phyloP scores from a whole-genome alignment of 306 rosid genomes.

The Prinsepia uniflora region DNA sequence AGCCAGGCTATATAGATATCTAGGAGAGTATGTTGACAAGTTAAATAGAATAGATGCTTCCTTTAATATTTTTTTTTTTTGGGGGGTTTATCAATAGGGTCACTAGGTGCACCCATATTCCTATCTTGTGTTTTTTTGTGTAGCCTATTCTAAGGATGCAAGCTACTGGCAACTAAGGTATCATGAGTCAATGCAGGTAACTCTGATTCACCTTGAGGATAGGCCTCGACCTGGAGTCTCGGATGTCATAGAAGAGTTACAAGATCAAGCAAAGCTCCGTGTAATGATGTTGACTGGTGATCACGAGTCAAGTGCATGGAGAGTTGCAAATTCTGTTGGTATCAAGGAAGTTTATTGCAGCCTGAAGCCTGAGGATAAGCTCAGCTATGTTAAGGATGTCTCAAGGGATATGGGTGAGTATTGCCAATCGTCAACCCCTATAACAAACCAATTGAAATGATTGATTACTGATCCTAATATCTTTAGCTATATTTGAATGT shows the following conservation, averaged over 20 bases:
- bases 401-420: slow-evolving; percentile 82
- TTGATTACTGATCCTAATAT: slow-evolving; percentile 4
- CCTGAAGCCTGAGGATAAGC: slow-evolving; percentile 96
- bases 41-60: neutral
- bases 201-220: slow-evolving; percentile 95
- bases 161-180: slow-evolving; percentile 7
- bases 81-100: neutral
- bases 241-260: slow-evolving; percentile 70
- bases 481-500: slow-evolving; percentile 6
- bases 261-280: slow-evolving; percentile 60
- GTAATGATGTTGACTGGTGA: slow-evolving; percentile 98
- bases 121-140: neutral
- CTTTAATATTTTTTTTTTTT: neutral
- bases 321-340: slow-evolving; percentile 89
- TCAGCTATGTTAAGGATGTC: slow-evolving; percentile 74
- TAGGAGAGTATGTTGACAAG: neutral
- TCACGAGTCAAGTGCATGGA: slow-evolving; percentile 79
- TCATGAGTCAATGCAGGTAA: slow-evolving; percentile 48
- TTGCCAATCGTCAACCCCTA: neutral
- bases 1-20: neutral
- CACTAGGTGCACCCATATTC: neutral
- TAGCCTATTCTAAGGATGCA: neutral
- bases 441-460: neutral
- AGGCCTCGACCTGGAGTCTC: slow-evolving; percentile 80
- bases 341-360: slow-evolving; percentile 76